Base-by-base conservation (phyloP, 1,284 basidiomycete genomes). In the Leccinum pachyderme region DNA sequence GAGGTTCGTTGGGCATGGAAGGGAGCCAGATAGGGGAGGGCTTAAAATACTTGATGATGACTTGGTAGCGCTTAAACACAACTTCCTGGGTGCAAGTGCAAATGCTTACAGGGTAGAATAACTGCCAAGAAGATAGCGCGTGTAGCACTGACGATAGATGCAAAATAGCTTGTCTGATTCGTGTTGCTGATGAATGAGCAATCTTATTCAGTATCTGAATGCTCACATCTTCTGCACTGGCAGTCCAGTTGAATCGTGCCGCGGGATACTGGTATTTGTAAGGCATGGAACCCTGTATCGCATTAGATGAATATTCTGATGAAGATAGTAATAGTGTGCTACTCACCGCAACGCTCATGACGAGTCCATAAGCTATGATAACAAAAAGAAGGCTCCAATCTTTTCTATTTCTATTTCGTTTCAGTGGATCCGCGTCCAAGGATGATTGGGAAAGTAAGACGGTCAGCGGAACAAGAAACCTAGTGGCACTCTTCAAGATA, bases 181-280 rank as follows among this genome's bases (percentile, higher is more conserved):
- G 54, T n/a, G 18, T 35, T 12, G 28, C 66, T 29, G 59, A 47
- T 33, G 22, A 47, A 41, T 4, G 11, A 47, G 31, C 9, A n/a
- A 32, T 47, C 7, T 8, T 18, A 15, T 24, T 41, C 15, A 12
- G 27, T 24, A 22, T n/a, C n/a, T 27, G 44, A 29, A 56, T 25
- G 72, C 80, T 57, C 60, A 90, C 89, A 63, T 78, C 77, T 69
- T 89, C 82, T 18, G 18, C 18, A 18, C 18, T 18, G 5, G 88
- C 78, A n/a, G 74, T 79, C 92, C 91, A 95, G 1, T 79, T 78
- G 65, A 87, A 94, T 2, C 72, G 76, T 7, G 77, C 77, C 8
- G 82, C 76, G 5, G 84, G 77, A 68, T 87, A 95, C 67, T 92
- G 90, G 51, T 87, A 79, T 64, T 86, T 86, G 62, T 82, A 83